Evolutionary conservation across 2,329 filamentous ascomycete species (phyloP).

Genomic region (Sporothrix pallida): DNA sequence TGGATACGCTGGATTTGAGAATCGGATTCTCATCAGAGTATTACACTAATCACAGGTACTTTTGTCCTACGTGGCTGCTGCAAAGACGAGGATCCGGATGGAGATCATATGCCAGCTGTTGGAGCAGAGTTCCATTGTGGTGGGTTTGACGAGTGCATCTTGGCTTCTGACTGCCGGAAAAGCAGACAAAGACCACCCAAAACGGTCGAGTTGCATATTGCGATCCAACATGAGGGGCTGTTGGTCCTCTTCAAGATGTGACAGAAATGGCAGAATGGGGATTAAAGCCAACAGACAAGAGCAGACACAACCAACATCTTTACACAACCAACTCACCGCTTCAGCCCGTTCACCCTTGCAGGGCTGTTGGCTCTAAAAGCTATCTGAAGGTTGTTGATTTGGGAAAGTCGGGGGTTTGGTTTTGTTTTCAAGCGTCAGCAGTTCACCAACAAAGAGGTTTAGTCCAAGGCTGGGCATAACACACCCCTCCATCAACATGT

Average conservation of each 20-base stretch:
- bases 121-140: neutral
- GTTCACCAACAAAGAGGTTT: neutral
- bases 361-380: constrained; percentile 4
- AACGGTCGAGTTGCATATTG: constrained; percentile 24
- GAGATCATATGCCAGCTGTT: constrained; percentile 9
- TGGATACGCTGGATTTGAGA: neutral
- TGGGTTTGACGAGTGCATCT: constrained; percentile 4
- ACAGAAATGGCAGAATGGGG: neutral
- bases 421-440: neutral
- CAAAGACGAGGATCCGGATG: neutral
- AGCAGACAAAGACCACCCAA: neutral
- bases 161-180: constrained; percentile 4
- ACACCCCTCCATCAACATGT: neutral
- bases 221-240: neutral
- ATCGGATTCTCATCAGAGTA: neutral
- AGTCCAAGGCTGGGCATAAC: neutral
- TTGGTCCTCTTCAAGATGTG: neutral
- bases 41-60: neutral
- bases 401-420: neutral
- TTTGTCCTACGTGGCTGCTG: constrained; percentile 9
- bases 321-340: constrained; percentile 7
- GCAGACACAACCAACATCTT: neutral
- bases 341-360: neutral
- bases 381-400: neutral
- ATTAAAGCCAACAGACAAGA: neutral